A percentile compares a stretch with the other conserved stretches of the same genome.
Evolutionary conservation across 1,284 basidiomycete species (phyloP).

Genomic region (Fomes fomentarius): DNA sequence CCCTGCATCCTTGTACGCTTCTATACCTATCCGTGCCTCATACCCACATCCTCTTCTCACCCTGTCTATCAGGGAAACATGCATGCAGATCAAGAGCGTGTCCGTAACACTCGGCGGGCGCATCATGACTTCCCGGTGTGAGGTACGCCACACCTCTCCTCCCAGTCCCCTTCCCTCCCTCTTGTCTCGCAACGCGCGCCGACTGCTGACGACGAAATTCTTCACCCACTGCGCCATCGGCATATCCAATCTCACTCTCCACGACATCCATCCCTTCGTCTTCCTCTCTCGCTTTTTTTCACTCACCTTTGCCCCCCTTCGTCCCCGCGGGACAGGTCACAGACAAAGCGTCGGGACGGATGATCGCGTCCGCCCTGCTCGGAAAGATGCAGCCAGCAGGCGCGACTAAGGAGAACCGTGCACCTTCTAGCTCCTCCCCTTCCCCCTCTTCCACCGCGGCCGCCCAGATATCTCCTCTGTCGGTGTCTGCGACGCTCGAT

Average conservation of each 20-base stretch:
- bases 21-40: background rate
- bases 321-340: constrained; percentile 43
- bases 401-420: background rate
- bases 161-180: background rate
- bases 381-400: constrained; percentile 78
- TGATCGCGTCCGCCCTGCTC: constrained; percentile 65
- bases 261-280: background rate
- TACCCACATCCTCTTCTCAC: constrained; percentile 2
- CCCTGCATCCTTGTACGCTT: constrained; percentile 55
- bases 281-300: background rate
- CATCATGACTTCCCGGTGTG: constrained; percentile 70
- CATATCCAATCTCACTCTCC: too few species aligned
- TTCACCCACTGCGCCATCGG: too few species aligned
- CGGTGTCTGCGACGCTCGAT: too few species aligned
- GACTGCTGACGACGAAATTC: too few species aligned
- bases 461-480: too few species aligned
- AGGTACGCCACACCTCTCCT: constrained; percentile 43
- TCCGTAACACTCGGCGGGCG: constrained; percentile 67
- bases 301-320: background rate
- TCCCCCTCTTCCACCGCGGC: too few species aligned
- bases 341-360: constrained; percentile 56
- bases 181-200: too few species aligned
- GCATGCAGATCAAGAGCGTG: constrained; percentile 59
- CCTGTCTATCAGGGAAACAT: constrained; percentile 55
- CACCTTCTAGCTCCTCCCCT: too few species aligned